Evolutionary conservation across 768 basidiomycete genomes (phyloP).

Genomic region (Boletus bicolor): DNA sequence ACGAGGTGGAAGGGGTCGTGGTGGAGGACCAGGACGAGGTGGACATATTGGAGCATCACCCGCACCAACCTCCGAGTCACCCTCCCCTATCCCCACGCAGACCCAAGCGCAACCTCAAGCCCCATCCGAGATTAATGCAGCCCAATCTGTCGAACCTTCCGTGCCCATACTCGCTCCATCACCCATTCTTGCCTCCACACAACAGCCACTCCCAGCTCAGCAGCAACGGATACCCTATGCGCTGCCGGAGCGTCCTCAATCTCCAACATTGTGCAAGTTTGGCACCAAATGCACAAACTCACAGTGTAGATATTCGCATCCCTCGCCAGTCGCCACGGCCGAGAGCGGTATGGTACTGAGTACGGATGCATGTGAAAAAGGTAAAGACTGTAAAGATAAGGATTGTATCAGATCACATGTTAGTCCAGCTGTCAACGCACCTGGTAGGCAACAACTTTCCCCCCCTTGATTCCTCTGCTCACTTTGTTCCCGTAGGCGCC

Average conservation of each 20-base stretch:
- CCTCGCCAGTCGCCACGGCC: conserved; percentile 93
- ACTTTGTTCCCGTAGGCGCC: conserved; percentile 22
- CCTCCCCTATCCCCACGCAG: conserved; percentile 11
- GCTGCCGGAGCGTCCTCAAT: conserved; percentile 75
- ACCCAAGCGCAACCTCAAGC: conserved; percentile 20
- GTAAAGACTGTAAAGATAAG: conserved; percentile 86
- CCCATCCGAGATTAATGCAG: conserved; percentile 10
- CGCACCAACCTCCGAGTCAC: conserved; percentile 18
- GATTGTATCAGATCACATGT: conserved; percentile 92
- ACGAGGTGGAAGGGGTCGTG: conserved; percentile 45
- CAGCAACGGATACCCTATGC: conserved; percentile 46
- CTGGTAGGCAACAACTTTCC: conserved; percentile 38
- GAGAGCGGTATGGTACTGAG: conserved; percentile 95
- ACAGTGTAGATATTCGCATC: conserved; percentile 88
- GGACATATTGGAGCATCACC: conserved; percentile 32
- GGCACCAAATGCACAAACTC: conserved; percentile 87
- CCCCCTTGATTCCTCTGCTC: neutral
- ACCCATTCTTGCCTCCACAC: conserved; percentile 26
- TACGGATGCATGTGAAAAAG: conserved; percentile 88
- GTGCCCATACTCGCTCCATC: conserved; percentile 25
- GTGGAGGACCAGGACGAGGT: conserved; percentile 44
- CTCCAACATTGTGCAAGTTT: conserved; percentile 93
- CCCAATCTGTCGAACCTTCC: conserved; percentile 7
- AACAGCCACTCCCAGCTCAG: conserved; percentile 11
- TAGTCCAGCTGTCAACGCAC: conserved; percentile 75